Conservation (phyloP, 2,329 filamentous ascomycete genomes). For the Stagonosporopsis tanaceti region DNA sequence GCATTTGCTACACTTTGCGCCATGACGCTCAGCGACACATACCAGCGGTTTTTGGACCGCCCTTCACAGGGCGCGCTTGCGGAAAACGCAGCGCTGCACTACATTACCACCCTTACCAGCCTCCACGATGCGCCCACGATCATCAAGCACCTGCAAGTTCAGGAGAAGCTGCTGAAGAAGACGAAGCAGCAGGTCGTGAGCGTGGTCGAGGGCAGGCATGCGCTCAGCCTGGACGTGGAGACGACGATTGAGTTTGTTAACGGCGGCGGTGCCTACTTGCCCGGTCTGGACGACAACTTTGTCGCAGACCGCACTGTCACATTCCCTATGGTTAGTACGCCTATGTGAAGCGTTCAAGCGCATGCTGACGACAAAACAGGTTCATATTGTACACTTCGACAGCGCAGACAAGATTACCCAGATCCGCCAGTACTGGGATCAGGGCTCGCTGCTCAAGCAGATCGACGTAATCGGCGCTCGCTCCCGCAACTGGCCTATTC, state of each 20-base stretch:
- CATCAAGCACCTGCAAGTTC: slow-evolving; percentile 78
- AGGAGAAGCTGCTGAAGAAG: slow-evolving; percentile 80
- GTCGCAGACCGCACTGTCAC: slow-evolving; percentile 80
- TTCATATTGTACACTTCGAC: slow-evolving; percentile 87
- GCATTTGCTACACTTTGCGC: slow-evolving; percentile 18
- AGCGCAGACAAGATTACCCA: slow-evolving; percentile 78
- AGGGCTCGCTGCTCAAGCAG: slow-evolving; percentile 89
- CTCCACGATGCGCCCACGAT: slow-evolving; percentile 77
- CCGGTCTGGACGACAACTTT: slow-evolving; percentile 93
- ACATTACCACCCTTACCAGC: slow-evolving; percentile 85
- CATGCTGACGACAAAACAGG: slow-evolving; percentile 33
- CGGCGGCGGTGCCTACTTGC: slow-evolving; percentile 86
- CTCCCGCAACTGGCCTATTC: slow-evolving; percentile 93
- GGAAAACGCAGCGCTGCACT: slow-evolving; percentile 66
- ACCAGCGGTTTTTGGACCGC: slow-evolving; percentile 56
- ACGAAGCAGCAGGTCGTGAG: slow-evolving; percentile 80
- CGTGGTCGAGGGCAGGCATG: slow-evolving; percentile 73
- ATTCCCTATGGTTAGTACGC: slow-evolving; percentile 76
- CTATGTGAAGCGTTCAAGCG: not conserved
- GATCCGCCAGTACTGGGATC: slow-evolving; percentile 94
- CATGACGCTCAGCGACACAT: slow-evolving; percentile 50
- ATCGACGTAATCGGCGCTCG: slow-evolving; percentile 91
- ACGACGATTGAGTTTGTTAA: slow-evolving; percentile 82
- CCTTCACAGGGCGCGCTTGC: slow-evolving; percentile 55
- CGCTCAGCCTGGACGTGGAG: slow-evolving; percentile 79